Evolutionary conservation across 1,284 basidiomycete genomes (phyloP).

Genomic region (Neotropicomus parvogracilis): DNA sequence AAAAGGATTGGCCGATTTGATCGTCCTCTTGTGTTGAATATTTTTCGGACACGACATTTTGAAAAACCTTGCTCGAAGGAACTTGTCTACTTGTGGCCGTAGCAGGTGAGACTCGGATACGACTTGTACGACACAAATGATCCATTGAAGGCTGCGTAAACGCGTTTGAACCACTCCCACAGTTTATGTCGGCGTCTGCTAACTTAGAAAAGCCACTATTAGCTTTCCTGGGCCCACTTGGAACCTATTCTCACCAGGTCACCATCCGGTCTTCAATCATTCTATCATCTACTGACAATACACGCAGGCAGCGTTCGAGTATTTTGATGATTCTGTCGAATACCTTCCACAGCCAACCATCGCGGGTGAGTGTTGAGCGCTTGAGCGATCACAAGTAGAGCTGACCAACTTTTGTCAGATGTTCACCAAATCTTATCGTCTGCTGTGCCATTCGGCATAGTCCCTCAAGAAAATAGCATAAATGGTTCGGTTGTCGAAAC

Average conservation of each 20-base stretch:
- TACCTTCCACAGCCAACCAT: constrained; percentile 57
- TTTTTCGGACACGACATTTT: no score
- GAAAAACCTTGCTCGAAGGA: no score
- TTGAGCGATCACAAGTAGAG: background rate
- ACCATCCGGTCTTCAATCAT: constrained; percentile 4
- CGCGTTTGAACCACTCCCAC: constrained; percentile 5
- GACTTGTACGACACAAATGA: no score
- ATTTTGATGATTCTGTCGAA: constrained; percentile 48
- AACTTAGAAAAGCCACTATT: constrained; percentile 19
- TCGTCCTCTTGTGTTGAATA: no score
- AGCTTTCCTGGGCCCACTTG: constrained; percentile 65
- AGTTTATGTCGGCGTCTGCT: constrained; percentile 8
- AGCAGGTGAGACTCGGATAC: no score
- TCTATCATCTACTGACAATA: constrained; percentile 3
- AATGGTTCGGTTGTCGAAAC: constrained; percentile 73
- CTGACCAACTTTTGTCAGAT: constrained; percentile 38
- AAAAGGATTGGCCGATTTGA: no score
- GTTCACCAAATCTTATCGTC: constrained; percentile 50
- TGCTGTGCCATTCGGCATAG: constrained; percentile 47
- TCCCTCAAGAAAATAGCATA: constrained; percentile 75
- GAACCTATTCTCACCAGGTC: constrained; percentile 78
- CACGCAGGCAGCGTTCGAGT: constrained; percentile 55
- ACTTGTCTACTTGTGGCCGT: no score
- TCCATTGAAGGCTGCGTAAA: constrained; percentile 1
- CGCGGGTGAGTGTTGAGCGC: constrained; percentile 40